Evolutionary conservation across 805 yeast genomes (phyloP).

Genomic region (Starmerella vitae): DNA sequence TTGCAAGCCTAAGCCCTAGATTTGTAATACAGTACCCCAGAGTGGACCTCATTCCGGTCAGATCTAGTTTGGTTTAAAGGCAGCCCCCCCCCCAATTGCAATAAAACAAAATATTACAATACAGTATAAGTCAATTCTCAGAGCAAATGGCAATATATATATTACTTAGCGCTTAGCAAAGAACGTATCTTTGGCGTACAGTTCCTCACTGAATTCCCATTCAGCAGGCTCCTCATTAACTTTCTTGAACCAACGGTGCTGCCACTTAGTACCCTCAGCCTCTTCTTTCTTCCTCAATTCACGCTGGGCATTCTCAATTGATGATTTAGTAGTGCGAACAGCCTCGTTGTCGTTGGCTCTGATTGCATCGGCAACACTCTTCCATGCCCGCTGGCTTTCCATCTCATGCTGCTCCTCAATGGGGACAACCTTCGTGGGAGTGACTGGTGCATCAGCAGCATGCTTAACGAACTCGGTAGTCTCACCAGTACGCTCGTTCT

Average conservation of each 20-base stretch:
- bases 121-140: background rate
- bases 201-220: constrained; percentile 23
- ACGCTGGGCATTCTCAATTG: constrained; percentile 75
- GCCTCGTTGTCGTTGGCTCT: constrained; percentile 57
- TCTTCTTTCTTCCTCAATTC: constrained; percentile 61
- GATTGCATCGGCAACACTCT: constrained; percentile 76
- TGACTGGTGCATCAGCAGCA: constrained; percentile 28
- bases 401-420: constrained; percentile 63
- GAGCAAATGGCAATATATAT: background rate
- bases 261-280: constrained; percentile 55
- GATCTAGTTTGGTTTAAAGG: too few species aligned
- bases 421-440: constrained; percentile 61
- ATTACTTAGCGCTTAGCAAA: constrained; percentile 12
- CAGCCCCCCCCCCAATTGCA: background rate
- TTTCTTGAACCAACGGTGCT: constrained; percentile 63
- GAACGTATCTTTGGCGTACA: constrained; percentile 20
- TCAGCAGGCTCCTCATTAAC: constrained; percentile 8
- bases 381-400: constrained; percentile 86
- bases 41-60: too few species aligned
- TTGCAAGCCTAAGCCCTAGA: too few species aligned
- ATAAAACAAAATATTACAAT: background rate
- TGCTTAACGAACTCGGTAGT: constrained; percentile 26
- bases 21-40: too few species aligned
- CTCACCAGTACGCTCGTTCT: constrained; percentile 38
- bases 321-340: constrained; percentile 61